These are phyloP conservation scores for Cupressus sempervirens DNA, from an alignment of 75 land plant genomes.

Conservation along the genomic window DNA sequence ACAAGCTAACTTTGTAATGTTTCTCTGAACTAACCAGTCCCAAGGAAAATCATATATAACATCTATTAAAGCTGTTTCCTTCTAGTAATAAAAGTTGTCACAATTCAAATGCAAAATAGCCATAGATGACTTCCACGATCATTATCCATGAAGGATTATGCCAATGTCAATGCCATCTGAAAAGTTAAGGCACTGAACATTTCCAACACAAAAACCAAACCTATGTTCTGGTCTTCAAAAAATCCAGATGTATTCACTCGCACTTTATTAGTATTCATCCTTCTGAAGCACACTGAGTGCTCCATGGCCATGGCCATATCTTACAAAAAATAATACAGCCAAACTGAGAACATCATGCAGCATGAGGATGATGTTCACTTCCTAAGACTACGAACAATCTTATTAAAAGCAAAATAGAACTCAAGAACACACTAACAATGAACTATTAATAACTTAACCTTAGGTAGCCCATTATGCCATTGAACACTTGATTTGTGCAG, in stretches of 20 bases:
- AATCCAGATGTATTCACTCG: background rate
- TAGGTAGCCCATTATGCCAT: constrained; percentile 9
- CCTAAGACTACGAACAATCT: constrained; percentile 8
- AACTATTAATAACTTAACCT: constrained; percentile 2
- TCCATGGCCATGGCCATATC: constrained; percentile 14
- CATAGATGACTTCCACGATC: background rate
- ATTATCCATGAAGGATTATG: background rate
- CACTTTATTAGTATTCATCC: background rate
- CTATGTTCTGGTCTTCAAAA: background rate
- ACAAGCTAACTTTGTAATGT: background rate
- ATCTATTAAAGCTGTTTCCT: background rate
- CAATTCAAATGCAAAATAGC: background rate
- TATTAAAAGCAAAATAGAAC: constrained; percentile 6
- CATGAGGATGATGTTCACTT: constrained; percentile 1
- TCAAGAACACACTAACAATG: constrained; percentile 10
- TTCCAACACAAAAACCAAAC: constrained; percentile 1
- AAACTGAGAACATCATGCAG: constrained; percentile 12
- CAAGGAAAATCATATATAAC: background rate
- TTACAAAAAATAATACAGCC: constrained; percentile 15
- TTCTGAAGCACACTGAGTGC: background rate
- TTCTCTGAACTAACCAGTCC: background rate
- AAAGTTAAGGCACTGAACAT: background rate
- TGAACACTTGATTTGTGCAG: constrained; percentile 10
- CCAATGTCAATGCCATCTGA: constrained; percentile 7
- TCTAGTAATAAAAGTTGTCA: background rate